Evolutionary conservation across 2,329 filamentous ascomycete genomes (phyloP).

Genomic region (Neophaeococcomyces mojaviensis): DNA sequence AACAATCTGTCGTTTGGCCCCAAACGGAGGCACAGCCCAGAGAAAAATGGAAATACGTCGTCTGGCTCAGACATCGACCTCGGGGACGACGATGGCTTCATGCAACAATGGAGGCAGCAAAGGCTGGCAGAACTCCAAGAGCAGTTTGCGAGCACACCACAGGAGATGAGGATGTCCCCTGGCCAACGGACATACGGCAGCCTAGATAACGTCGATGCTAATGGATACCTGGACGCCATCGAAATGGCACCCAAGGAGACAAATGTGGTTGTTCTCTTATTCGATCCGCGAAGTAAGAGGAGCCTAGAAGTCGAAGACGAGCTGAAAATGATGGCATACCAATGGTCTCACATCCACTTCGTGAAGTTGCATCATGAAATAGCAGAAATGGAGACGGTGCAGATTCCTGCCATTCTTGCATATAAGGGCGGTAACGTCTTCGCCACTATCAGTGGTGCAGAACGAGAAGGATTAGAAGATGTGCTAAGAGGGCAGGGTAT

Average conservation of each 20-base stretch:
- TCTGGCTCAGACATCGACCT: conserved; percentile 25
- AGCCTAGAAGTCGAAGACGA: conserved; percentile 73
- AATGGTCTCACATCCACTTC: conserved; percentile 68
- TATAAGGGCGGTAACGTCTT: conserved; percentile 89
- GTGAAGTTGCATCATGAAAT: conserved; percentile 86
- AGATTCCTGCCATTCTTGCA: conserved; percentile 78
- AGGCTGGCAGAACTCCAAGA: conserved; percentile 69
- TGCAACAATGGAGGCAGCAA: conserved; percentile 76
- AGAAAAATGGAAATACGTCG: conserved; percentile 22
- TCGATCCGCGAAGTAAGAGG: conserved; percentile 75
- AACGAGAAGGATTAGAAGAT: conserved; percentile 49
- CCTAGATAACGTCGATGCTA: conserved; percentile 76
- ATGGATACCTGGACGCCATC: conserved; percentile 91
- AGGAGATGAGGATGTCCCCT: conserved; percentile 59
- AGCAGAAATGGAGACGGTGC: conserved; percentile 86
- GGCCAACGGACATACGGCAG: conserved; percentile 71
- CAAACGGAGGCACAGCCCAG: neutral
- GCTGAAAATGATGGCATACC: conserved; percentile 64
- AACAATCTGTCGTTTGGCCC: conserved; percentile 20
- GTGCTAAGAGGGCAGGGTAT: conserved; percentile 47
- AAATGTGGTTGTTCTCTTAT: conserved; percentile 86
- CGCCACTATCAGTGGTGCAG: conserved; percentile 76
- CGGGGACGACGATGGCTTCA: conserved; percentile 43
- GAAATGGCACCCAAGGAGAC: conserved; percentile 79
- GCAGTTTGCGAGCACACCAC: conserved; percentile 42